Evolutionary conservation across 306 rosid species (phyloP).

Genomic region (Prunus dulcis): DNA sequence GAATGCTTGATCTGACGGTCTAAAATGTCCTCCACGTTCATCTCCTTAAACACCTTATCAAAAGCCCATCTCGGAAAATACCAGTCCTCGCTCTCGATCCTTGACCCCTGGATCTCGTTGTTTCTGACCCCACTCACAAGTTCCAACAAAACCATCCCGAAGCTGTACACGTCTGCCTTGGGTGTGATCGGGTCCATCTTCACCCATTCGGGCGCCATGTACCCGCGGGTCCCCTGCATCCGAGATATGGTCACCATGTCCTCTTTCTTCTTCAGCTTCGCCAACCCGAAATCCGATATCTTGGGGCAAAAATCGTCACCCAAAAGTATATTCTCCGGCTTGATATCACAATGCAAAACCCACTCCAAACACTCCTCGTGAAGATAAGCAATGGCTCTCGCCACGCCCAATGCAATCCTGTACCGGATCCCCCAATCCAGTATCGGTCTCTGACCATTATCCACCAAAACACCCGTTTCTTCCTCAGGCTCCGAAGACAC

Average conservation of each 20-base stretch:
- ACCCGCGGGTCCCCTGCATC: conserved; percentile 84
- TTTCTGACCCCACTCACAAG: conserved; percentile 70
- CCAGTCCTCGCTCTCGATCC: conserved; percentile 60
- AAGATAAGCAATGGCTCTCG: conserved; percentile 76
- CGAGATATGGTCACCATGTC: conserved; percentile 77
- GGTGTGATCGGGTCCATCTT: conserved; percentile 68
- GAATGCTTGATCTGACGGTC: conserved; percentile 54
- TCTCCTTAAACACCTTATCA: conserved; percentile 74
- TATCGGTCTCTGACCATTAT: conserved; percentile 15
- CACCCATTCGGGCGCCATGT: conserved; percentile 93
- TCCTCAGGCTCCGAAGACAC: background rate
- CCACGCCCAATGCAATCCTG: conserved; percentile 77
- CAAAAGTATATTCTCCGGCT: conserved; percentile 78
- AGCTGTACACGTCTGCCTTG: conserved; percentile 86
- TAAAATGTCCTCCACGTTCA: conserved; percentile 67
- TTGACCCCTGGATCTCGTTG: conserved; percentile 42
- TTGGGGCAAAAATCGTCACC: conserved; percentile 88
- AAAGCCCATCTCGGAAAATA: conserved; percentile 89
- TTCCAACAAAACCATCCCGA: conserved; percentile 85
- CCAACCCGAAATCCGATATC: conserved; percentile 85
- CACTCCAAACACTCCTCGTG: conserved; percentile 95
- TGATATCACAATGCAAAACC: conserved; percentile 91
- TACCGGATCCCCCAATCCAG: conserved; percentile 77
- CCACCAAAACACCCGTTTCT: background rate
- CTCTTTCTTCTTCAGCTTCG: conserved; percentile 70